Conservation (phyloP, 2,329 filamentous ascomycete species). For the Gremmenia infestans region DNA sequence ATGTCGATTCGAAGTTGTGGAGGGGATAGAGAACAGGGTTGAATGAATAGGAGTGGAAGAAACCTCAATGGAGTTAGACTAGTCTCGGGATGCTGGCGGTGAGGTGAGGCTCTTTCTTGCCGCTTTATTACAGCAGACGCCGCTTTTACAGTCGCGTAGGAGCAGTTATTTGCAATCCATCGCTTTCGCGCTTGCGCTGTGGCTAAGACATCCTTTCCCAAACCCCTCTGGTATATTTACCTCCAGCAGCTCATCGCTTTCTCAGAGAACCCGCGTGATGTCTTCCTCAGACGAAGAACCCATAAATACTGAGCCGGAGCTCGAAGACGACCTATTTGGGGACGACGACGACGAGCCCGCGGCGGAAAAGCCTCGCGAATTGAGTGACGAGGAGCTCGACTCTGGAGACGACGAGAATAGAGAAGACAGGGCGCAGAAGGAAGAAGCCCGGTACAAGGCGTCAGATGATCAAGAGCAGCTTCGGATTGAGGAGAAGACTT, state of each 20-base stretch:
- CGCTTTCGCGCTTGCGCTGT: too few relatives aligned
- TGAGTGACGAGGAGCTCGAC: constrained; percentile 57
- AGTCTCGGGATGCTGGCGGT: too few relatives aligned
- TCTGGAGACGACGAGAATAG: constrained; percentile 58
- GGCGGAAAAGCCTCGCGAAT: constrained; percentile 33
- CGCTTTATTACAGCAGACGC: background rate
- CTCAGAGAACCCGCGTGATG: constrained; percentile 10
- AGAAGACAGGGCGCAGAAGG: constrained; percentile 50
- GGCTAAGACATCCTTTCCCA: background rate
- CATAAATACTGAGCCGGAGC: constrained; percentile 40
- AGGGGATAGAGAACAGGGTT: background rate
- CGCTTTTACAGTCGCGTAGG: background rate
- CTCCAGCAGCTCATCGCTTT: background rate
- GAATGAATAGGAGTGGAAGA: background rate
- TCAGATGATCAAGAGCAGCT: constrained; percentile 39
- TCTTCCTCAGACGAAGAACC: constrained; percentile 27
- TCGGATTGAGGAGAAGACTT: constrained; percentile 56
- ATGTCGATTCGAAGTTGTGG: background rate
- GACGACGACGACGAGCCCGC: constrained; percentile 40
- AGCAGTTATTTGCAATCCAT: background rate
- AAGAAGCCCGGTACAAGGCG: constrained; percentile 35
- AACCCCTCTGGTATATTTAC: background rate
- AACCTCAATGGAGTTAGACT: background rate
- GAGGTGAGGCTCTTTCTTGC: background rate
- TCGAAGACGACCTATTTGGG: constrained; percentile 56